Evolutionary conservation across 306 rosid genomes (phyloP).

Genomic region (Pterocarpus macrocarpus): DNA sequence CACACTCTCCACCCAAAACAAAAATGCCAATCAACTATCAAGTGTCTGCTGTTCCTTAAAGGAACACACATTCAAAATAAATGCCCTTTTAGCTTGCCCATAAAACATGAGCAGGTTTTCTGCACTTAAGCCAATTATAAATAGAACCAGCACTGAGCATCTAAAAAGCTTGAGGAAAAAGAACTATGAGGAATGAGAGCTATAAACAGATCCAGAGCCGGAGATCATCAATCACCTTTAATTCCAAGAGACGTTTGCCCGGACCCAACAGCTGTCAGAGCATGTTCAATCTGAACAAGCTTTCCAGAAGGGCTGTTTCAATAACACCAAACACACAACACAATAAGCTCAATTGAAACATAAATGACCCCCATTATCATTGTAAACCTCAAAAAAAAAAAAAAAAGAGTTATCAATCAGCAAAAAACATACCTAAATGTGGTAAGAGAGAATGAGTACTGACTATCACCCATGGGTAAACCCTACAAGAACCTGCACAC

Average conservation of each 20-base stretch:
- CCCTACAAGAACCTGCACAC: conserved; percentile 33
- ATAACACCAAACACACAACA: conserved; percentile 15
- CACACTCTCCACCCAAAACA: not conserved
- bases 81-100: not conserved
- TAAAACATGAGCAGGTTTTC: not conserved
- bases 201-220: conserved; percentile 27
- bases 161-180: conserved; percentile 15
- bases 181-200: not conserved
- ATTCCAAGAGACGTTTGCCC: conserved; percentile 98
- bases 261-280: conserved; percentile 94
- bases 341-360: conserved; percentile 39
- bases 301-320: conserved; percentile 88
- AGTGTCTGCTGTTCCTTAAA: not conserved
- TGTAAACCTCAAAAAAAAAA: not conserved
- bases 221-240: conserved; percentile 66
- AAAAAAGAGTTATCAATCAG: not conserved
- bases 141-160: not conserved
- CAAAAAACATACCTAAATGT: conserved; percentile 58
- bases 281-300: conserved; percentile 99
- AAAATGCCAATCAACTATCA: not conserved
- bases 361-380: not conserved
- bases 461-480: conserved; percentile 66
- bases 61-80: not conserved
- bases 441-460: conserved; percentile 67
- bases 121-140: not conserved